Base-by-base conservation (phyloP, 2,329 filamentous ascomycete genomes). In the Ciborinia camelliae region DNA sequence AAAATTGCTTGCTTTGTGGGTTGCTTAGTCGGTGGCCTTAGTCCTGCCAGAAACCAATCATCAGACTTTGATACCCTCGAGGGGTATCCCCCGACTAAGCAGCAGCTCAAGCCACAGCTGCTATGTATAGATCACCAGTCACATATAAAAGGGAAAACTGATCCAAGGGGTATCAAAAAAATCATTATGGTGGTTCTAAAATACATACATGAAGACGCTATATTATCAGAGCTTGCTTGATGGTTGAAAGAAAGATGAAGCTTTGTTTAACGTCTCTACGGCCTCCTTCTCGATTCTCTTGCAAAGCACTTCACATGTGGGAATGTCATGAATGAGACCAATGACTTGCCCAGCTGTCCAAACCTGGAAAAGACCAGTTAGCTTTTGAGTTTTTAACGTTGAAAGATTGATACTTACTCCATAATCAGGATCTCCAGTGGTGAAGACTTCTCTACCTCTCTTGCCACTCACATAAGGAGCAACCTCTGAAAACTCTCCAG, bases 281-380 rank as follows among this genome's bases (percentile, higher is more conserved):
- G 90, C 90, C 76, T 94, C 91, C 75, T 81, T 87, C 80, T 93
- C 90, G 71, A 95, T 93, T 65, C 91, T 84, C 70, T 81, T 81
- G 12, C 92, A 79, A 32, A 95, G 79, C 1, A 79, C 86, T 54
- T 84, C 83, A 73, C 91, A 94, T 0, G 88, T 91, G 10, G 90
- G 90, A 63, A 93, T 90, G 72, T 95, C 91, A 71, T 94, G 86
- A 68, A 95, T 95, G 64, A 95, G 76, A 7, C 91, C 91, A 70
- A 99, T 97, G 70, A 98, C 94, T 76, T 97, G 94, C 14, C 95
- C 95, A 10, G 94, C 92, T 26, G 95, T 98, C 95, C 95, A 99
- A 47, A 97, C 90, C 90, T 94, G 72, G 64, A 6, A 43, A 47
- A 2, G 39, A 54, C n/a, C n/a, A 9, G 41, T 68, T 20, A 71